These are phyloP conservation scores for Gymnopus androsaceus DNA, from an alignment of 1,284 basidiomycete species.

Conservation along the genomic window DNA sequence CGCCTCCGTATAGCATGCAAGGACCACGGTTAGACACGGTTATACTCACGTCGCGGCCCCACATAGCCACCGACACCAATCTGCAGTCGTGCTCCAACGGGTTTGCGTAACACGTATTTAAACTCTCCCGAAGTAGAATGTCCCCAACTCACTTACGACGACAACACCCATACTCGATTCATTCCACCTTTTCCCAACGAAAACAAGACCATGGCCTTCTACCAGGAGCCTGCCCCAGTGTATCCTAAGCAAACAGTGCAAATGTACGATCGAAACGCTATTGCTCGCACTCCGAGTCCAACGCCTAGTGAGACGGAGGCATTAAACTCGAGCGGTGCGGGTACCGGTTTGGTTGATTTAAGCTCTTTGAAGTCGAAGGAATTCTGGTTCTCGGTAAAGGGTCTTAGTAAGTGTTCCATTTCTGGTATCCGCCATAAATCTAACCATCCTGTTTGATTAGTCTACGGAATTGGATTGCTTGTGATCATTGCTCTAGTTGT, in stretches of 20 bases:
- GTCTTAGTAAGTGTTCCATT: neutral
- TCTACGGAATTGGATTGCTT: constrained; percentile 2
- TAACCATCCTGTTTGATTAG: neutral
- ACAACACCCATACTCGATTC: too few species aligned
- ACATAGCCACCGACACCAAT: too few species aligned
- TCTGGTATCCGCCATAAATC: too few species aligned
- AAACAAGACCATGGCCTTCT: too few species aligned
- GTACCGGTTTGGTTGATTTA: neutral
- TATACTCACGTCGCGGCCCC: too few species aligned
- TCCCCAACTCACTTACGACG: too few species aligned
- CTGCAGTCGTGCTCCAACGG: too few species aligned
- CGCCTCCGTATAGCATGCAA: too few species aligned
- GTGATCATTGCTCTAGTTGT: constrained; percentile 37
- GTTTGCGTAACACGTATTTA: too few species aligned
- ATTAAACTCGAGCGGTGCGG: neutral
- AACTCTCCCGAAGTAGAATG: too few species aligned
- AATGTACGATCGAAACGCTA: neutral
- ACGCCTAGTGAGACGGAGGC: constrained; percentile 7
- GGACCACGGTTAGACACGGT: too few species aligned
- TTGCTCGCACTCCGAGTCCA: constrained; percentile 4
- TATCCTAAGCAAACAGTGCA: neutral
- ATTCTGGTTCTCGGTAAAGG: neutral
- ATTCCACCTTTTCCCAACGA: too few species aligned
- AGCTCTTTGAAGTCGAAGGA: neutral
- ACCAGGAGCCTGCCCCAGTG: neutral